phyloP scores from a whole-genome alignment of 257 asterid species.

The Datura wrightii region DNA sequence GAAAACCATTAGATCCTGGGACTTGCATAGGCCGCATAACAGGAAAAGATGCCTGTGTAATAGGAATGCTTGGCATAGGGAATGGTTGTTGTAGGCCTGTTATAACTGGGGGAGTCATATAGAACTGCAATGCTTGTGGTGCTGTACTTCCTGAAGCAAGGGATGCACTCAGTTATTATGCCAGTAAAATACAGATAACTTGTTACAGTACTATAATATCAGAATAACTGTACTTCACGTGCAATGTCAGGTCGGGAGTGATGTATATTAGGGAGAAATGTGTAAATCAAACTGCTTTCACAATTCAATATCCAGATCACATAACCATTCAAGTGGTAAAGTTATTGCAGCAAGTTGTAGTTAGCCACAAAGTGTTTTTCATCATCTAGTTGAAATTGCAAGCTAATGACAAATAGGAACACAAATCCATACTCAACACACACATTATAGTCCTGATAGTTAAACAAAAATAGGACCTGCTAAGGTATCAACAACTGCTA shows the following conservation, averaged over 20 bases:
- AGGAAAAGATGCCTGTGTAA: constrained; percentile 58
- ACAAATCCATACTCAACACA: background rate
- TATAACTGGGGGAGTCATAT: constrained; percentile 57
- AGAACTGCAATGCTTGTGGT: constrained; percentile 65
- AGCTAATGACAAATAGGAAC: background rate
- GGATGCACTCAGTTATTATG: background rate
- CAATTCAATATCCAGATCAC: background rate
- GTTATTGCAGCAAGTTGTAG: background rate
- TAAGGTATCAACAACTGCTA: constrained; percentile 21
- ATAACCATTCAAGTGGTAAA: background rate
- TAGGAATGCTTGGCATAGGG: constrained; percentile 59
- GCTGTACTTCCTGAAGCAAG: constrained; percentile 58
- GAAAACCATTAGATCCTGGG: constrained; percentile 57
- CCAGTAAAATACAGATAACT: background rate
- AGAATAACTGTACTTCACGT: background rate
- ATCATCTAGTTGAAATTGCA: constrained; percentile 8
- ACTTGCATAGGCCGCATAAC: constrained; percentile 55
- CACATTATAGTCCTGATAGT: constrained; percentile 12
- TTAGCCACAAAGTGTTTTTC: background rate
- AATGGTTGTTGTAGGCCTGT: constrained; percentile 56
- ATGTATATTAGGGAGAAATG: background rate
- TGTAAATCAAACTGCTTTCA: background rate
- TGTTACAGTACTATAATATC: background rate
- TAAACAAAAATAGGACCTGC: background rate
- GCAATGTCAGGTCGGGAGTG: background rate